Conservation (phyloP, 768 basidiomycete genomes). For the Dendrothele bispora region DNA sequence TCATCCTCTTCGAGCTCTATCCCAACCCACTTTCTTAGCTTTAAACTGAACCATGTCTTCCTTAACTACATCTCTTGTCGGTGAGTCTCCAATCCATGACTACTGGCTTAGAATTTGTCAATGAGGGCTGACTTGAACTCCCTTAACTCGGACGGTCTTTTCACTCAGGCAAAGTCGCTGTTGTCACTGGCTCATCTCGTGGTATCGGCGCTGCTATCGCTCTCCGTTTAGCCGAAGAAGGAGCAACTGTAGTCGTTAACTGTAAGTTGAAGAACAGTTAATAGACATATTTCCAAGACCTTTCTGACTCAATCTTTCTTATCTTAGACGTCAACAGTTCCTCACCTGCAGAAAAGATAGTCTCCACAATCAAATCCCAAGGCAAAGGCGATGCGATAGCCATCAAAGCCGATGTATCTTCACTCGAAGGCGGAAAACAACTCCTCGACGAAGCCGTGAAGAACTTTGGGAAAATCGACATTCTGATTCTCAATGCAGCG, state of each 20-base stretch:
- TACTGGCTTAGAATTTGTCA: too few species aligned
- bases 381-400: constrained; percentile 45
- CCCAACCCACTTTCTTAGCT: too few species aligned
- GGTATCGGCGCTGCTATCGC: constrained; percentile 61
- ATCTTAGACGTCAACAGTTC: constrained; percentile 33
- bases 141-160: too few species aligned
- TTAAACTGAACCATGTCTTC: too few species aligned
- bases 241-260: constrained; percentile 60
- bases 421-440: constrained; percentile 42
- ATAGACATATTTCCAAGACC: too few species aligned
- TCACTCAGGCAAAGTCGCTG: constrained; percentile 46
- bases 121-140: too few species aligned
- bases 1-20: too few species aligned
- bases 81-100: too few species aligned
- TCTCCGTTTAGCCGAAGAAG: constrained; percentile 49
- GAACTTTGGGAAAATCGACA: constrained; percentile 53
- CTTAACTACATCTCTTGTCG: constrained; percentile 6
- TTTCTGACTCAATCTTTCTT: too few species aligned
- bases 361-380: constrained; percentile 43
- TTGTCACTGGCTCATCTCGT: constrained; percentile 62
- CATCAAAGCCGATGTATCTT: constrained; percentile 54
- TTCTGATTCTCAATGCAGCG: constrained; percentile 59
- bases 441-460: constrained; percentile 50
- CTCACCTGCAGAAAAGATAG: constrained; percentile 44
- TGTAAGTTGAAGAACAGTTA: constrained; percentile 24